These are phyloP conservation scores for Kodamaea kaohsiungensis DNA, from an alignment of 805 yeast genomes.

Conservation along the genomic window DNA sequence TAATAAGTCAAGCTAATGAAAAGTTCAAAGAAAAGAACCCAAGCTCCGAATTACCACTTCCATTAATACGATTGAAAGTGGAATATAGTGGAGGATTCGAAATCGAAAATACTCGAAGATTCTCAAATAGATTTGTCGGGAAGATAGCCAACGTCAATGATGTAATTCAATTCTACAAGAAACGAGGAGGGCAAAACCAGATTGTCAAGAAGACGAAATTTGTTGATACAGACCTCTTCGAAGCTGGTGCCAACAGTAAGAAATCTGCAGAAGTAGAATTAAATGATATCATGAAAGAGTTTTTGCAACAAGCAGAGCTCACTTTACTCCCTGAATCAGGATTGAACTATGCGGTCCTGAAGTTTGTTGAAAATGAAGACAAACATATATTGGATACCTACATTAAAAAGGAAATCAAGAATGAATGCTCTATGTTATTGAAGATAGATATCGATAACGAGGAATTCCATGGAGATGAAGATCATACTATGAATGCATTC, in stretches of 20 bases:
- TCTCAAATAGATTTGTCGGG: constrained; percentile 89
- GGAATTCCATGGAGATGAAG: constrained; percentile 29
- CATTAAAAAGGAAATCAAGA: constrained; percentile 54
- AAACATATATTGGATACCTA: constrained; percentile 66
- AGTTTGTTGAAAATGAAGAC: constrained; percentile 81
- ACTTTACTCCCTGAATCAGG: constrained; percentile 75
- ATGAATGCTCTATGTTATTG: constrained; percentile 51
- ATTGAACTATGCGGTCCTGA: constrained; percentile 68
- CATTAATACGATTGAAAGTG: constrained; percentile 77
- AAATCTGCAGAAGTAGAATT: constrained; percentile 45
- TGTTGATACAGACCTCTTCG: constrained; percentile 16
- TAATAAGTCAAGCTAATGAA: constrained; percentile 51
- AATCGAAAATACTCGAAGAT: constrained; percentile 86
- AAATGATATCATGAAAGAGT: constrained; percentile 62
- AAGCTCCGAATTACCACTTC: constrained; percentile 55
- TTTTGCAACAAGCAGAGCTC: constrained; percentile 62
- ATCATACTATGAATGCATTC: constrained; percentile 34
- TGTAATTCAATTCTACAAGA: constrained; percentile 69
- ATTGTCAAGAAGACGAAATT: constrained; percentile 15
- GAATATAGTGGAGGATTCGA: constrained; percentile 91
- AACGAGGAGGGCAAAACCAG: constrained; percentile 25
- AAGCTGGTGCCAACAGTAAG: constrained; percentile 14
- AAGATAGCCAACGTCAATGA: constrained; percentile 89
- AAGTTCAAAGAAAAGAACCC: constrained; percentile 25
- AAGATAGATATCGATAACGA: constrained; percentile 45